Evolutionary conservation across 108 stramenopile genomes (phyloP).

Genomic region (Fragilaria radians): DNA sequence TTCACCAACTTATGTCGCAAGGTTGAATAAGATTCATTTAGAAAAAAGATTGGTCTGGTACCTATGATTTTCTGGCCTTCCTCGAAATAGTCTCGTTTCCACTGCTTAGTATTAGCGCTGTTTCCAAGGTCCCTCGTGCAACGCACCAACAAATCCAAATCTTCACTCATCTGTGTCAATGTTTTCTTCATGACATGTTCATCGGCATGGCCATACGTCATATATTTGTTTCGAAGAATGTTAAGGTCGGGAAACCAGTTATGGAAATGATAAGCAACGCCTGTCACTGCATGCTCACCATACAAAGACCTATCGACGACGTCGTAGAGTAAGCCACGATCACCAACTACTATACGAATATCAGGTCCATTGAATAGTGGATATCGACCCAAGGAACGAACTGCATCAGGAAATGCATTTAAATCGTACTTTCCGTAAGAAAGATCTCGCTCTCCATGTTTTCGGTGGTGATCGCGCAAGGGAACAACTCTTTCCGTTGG

Average conservation of each 20-base stretch:
- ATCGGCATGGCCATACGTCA: slow-evolving; percentile 32
- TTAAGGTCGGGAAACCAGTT: slow-evolving; percentile 21
- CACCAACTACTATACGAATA: neutral
- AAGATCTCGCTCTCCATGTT: neutral
- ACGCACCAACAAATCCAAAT: slow-evolving; percentile 18
- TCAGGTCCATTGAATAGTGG: neutral
- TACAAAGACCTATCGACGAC: neutral
- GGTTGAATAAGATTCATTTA: neutral
- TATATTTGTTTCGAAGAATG: slow-evolving; percentile 29
- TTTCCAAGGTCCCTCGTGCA: slow-evolving; percentile 10
- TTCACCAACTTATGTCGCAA: neutral
- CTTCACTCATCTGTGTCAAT: slow-evolving; percentile 12
- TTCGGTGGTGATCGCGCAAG: neutral
- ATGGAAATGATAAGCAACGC: slow-evolving; percentile 36
- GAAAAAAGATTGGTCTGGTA: neutral
- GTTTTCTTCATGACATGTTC: slow-evolving; percentile 13
- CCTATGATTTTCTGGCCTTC: neutral
- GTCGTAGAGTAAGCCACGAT: neutral
- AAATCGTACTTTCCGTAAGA: neutral
- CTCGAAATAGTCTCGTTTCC: neutral
- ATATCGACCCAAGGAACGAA: neutral
- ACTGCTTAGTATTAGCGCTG: neutral
- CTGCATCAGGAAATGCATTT: neutral
- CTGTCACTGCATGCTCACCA: neutral
- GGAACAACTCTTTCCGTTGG: neutral